Percentiles rank a stretch among this genome's conserved stretches.
Evolutionary conservation across 2,329 filamentous ascomycete genomes (phyloP).

Genomic region (Colletotrichum agaves): DNA sequence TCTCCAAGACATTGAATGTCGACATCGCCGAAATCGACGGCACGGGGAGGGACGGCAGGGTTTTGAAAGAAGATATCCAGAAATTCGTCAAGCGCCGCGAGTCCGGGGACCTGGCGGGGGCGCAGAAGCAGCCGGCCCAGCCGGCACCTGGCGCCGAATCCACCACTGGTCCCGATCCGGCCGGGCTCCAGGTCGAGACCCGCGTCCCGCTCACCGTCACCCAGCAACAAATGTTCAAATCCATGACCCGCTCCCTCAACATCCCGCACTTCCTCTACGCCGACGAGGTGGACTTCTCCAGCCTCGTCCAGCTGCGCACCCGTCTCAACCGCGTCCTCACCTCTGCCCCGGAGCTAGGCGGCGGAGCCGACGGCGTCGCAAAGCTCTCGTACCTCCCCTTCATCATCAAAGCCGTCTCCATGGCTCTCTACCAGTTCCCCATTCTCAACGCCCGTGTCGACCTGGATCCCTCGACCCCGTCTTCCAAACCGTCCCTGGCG

Average conservation of each 20-base stretch:
- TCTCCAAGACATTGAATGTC: conserved; percentile 82
- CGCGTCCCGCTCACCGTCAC: conserved; percentile 77
- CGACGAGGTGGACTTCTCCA: conserved; percentile 86
- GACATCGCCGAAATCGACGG: conserved; percentile 83
- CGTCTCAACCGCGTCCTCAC: conserved; percentile 76
- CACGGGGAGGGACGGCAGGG: conserved; percentile 89
- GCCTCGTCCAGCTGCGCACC: conserved; percentile 76
- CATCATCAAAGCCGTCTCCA: conserved; percentile 89
- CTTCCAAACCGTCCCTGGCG: conserved; percentile 77
- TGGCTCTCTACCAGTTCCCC: conserved; percentile 84
- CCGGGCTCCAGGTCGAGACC: conserved; percentile 73
- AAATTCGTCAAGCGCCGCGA: conserved; percentile 70
- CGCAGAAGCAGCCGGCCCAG: conserved; percentile 28
- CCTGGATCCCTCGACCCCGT: conserved; percentile 49
- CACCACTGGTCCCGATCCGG: conserved; percentile 44
- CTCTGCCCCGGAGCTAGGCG: conserved; percentile 57
- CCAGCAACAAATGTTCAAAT: conserved; percentile 95
- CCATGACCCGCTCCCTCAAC: conserved; percentile 89
- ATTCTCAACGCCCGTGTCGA: conserved; percentile 90
- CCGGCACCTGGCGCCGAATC: conserved; percentile 43
- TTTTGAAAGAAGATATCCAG: conserved; percentile 92
- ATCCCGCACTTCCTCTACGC: conserved; percentile 98
- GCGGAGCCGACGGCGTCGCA: conserved; percentile 52
- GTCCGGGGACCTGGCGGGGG: conserved; percentile 25
- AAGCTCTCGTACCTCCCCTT: conserved; percentile 94